Evolutionary conservation across 441 rosid species (phyloP).

Genomic region (Gossypium davidsonii): DNA sequence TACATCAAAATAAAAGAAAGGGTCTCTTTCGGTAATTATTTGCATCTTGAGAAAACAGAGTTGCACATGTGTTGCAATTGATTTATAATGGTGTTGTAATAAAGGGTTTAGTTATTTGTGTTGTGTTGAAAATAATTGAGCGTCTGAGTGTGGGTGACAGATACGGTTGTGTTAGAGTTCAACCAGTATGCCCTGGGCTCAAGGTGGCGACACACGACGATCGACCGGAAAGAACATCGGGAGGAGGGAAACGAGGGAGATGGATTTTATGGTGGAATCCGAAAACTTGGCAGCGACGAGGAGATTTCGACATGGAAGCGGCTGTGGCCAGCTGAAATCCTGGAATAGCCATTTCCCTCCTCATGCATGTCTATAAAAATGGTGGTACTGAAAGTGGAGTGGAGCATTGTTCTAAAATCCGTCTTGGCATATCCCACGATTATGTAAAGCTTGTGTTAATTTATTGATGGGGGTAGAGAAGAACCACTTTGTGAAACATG

Average conservation of each 20-base stretch:
- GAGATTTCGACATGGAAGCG: slow-evolving; percentile 62
- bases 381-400: not conserved
- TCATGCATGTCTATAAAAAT: not conserved
- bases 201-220: slow-evolving; percentile 57
- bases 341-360: slow-evolving; percentile 34
- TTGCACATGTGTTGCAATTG: not conserved
- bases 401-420: too few species aligned
- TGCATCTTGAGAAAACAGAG: slow-evolving; percentile 19
- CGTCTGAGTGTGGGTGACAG: slow-evolving; percentile 33
- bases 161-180: slow-evolving; percentile 58
- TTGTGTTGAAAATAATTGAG: not conserved
- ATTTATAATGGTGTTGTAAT: too few species aligned
- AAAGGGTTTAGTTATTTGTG: too few species aligned
- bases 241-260: slow-evolving; percentile 81
- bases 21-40: slow-evolving; percentile 13
- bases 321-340: slow-evolving; percentile 58
- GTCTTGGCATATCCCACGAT: not conserved
- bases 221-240: slow-evolving; percentile 54
- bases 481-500: not conserved
- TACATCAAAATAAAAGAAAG: slow-evolving; percentile 13
- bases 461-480: not conserved
- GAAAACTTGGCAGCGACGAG: slow-evolving; percentile 37
- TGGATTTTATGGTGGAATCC: slow-evolving; percentile 78
- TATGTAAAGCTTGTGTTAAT: not conserved
- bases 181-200: slow-evolving; percentile 67